phyloP scores from a whole-genome alignment of 1,284 basidiomycete species.

The Austropuccinia psidii region DNA sequence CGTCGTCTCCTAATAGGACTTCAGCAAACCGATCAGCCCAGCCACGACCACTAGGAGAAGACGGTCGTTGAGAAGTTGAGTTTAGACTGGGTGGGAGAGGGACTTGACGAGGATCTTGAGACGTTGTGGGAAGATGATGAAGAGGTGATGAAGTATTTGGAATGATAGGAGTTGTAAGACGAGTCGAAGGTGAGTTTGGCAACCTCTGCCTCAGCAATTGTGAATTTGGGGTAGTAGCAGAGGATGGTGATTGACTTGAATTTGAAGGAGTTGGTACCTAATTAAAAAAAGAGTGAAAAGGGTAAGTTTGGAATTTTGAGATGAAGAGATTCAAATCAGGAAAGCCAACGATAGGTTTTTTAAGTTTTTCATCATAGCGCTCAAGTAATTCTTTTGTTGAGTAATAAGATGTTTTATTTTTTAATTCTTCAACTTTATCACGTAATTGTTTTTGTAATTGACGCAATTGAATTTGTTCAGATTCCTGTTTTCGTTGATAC shows the following conservation, averaged over 20 bases:
- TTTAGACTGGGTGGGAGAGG: slow-evolving; percentile 79
- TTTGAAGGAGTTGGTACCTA: background rate
- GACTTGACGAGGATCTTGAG: slow-evolving; percentile 49
- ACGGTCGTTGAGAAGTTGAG: slow-evolving; percentile 41
- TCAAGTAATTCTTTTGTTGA: slow-evolving; percentile 81
- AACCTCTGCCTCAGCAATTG: background rate
- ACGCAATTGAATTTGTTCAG: slow-evolving; percentile 52
- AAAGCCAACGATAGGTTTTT: background rate
- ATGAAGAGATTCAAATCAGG: background rate
- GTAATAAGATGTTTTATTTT: slow-evolving; percentile 94
- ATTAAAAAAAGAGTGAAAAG: background rate
- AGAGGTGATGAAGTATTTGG: background rate
- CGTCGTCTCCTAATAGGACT: slow-evolving; percentile 75
- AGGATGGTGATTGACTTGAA: background rate
- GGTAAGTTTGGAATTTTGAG: background rate
- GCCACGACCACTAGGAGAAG: slow-evolving; percentile 36
- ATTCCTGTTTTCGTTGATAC: slow-evolving; percentile 73
- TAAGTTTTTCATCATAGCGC: slow-evolving; percentile 66
- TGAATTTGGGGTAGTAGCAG: background rate
- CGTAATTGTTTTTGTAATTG: slow-evolving; percentile 52
- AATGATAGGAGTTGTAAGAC: background rate
- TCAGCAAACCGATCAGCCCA: slow-evolving; percentile 87
- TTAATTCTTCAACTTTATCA: slow-evolving; percentile 85
- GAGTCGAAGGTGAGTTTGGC: background rate
- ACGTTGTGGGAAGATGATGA: background rate